Evolutionary conservation across 163 green algal genomes (phyloP).

Genomic region (Chlorella variabilis): DNA sequence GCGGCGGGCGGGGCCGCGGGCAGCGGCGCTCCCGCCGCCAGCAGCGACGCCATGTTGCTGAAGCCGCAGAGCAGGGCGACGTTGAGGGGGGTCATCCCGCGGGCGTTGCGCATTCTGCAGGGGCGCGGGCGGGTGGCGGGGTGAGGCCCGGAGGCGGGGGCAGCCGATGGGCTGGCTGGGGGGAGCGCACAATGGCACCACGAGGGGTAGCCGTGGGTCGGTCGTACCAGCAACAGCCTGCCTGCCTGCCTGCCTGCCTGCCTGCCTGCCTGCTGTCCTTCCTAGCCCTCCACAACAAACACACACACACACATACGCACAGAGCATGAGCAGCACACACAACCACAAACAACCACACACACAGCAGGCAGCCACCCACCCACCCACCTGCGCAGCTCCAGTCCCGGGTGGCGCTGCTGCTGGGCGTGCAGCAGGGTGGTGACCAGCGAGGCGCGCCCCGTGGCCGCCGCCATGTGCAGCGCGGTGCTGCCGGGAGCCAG

Average conservation of each 20-base stretch:
- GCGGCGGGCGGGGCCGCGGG: background rate
- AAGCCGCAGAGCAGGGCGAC: constrained; percentile 21
- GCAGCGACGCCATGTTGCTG: constrained; percentile 23
- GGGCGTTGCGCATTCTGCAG: constrained; percentile 22
- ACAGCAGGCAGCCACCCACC: too few relatives aligned
- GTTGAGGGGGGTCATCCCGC: constrained; percentile 32
- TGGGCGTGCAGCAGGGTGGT: constrained; percentile 18
- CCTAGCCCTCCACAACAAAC: background rate
- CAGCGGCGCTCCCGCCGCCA: constrained; percentile 3
- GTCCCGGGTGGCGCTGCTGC: constrained; percentile 22
- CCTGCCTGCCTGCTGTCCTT: too few relatives aligned
- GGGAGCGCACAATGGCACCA: background rate
- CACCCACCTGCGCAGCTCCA: constrained; percentile 25
- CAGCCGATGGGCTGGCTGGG: too few relatives aligned
- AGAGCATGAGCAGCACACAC: too few relatives aligned
- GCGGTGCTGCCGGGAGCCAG: constrained; percentile 12
- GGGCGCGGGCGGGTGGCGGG: background rate
- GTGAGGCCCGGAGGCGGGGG: background rate
- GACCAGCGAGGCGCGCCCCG: constrained; percentile 13
- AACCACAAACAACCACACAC: too few relatives aligned
- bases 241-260: background rate
- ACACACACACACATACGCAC: background rate
- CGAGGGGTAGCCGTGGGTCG: too few relatives aligned
- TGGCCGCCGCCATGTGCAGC: constrained; percentile 33
- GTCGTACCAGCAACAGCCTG: background rate